Evolutionary conservation across 192 early-diverging fungal species (phyloP), one percentile per base, ranked within the genome.

Genomic region (Rhizophagus sp.): DNA sequence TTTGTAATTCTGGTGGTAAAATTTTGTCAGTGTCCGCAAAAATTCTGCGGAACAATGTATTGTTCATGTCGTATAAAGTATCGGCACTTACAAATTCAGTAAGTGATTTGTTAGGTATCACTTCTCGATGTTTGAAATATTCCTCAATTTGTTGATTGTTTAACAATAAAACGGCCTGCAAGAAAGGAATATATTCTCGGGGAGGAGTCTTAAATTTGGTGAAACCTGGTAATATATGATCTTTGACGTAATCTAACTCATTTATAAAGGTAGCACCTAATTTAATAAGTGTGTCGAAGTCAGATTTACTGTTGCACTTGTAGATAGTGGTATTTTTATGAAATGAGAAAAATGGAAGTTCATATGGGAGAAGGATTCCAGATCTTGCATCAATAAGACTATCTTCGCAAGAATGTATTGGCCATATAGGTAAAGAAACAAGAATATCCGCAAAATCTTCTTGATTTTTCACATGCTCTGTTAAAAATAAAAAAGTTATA

Each of bases 341-440:
- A 30, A 30, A 66, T 3, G 64, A 27, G 25, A 66, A 66, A 66
- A 66, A 65, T 65, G 63, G 63, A 25, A 65, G 63, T 0, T 25
- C 27, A 3, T 10, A 12, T 65, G 63, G 63, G 13, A 65, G 63
- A 27, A 65, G 63, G 13, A 10, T 24, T 65, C 63, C 63, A 24
- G 63, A 65, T 12, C 12, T 65, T n/a, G 63, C 63, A 65, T 24
- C 9, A 65, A 65, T 65, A 13, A 65, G 4, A 19, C 30, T 25
- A 24, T 52, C 50, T 19, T 52, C 50, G 13, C 24, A 65, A 25
- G 22, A 24, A 10, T 65, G 63, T 65, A 30, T 30, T 1, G 63
- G 10, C 63, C 63, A 65, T 65, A 65, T 65, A n/a, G 63, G 63
- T 65, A 65, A 65, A 24, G n/a, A 24, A 27, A 11, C n/a, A 65